Evolutionary conservation across 345 rosid species (phyloP).

Genomic region (Rhodamnia rubescens): DNA sequence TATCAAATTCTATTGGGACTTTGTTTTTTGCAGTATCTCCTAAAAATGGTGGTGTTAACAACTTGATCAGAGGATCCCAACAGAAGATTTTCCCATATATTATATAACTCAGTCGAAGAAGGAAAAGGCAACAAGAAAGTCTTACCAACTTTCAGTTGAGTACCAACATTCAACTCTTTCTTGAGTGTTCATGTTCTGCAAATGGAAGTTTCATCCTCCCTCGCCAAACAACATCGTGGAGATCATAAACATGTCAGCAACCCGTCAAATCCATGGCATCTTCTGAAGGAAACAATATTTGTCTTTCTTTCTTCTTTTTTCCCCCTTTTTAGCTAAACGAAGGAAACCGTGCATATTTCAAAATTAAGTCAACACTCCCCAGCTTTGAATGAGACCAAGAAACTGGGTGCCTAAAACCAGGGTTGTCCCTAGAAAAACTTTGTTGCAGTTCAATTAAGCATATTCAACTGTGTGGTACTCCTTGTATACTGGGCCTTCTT

Average conservation of each 20-base stretch:
- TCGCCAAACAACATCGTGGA: not conserved
- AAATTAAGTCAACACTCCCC: not conserved
- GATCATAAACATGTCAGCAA: not conserved
- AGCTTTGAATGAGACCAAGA: not conserved
- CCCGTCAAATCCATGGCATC: not conserved
- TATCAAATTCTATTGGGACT: not conserved
- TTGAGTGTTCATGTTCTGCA: not conserved
- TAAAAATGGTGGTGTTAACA: not conserved
- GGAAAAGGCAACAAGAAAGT: not conserved
- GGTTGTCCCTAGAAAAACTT: slow-evolving; percentile 15
- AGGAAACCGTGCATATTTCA: not conserved
- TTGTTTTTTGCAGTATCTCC: not conserved
- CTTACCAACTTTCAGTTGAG: not conserved
- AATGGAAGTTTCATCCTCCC: not conserved
- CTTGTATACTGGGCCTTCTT: not conserved
- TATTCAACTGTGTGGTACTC: slow-evolving; percentile 8
- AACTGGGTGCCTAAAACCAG: slow-evolving; percentile 4
- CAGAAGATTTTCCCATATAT: not conserved
- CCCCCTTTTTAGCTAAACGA: not conserved
- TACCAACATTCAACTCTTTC: not conserved
- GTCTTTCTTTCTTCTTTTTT: not conserved
- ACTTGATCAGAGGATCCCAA: not conserved
- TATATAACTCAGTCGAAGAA: not conserved
- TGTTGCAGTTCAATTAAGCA: slow-evolving; percentile 8
- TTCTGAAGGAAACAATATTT: not conserved